phyloP scores from a whole-genome alignment of 495 filamentous ascomycete species.

The Aspergillus indologenus region DNA sequence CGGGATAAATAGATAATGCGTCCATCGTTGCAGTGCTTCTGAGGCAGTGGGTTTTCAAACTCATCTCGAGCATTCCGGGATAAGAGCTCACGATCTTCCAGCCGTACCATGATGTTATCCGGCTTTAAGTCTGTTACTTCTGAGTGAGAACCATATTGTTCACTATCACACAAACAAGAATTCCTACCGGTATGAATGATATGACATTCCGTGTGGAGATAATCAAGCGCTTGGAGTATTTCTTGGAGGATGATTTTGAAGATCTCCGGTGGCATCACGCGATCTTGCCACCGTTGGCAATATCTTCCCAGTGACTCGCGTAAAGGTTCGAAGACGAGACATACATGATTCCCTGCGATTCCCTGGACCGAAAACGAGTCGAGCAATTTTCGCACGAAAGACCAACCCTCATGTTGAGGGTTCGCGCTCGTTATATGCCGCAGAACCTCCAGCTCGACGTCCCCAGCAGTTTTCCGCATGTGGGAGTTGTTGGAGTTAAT shows the following conservation, averaged over 20 bases:
- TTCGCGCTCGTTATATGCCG: constrained; percentile 18
- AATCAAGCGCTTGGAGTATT: constrained; percentile 18
- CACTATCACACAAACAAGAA: background rate
- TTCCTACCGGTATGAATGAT: constrained; percentile 17
- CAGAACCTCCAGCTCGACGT: constrained; percentile 20
- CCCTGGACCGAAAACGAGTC: constrained; percentile 31
- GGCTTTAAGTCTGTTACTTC: background rate
- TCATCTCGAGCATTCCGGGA: constrained; percentile 21
- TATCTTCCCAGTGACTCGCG: constrained; percentile 36
- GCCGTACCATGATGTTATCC: background rate
- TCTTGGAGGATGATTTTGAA: constrained; percentile 17
- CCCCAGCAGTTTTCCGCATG: constrained; percentile 16
- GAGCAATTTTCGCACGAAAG: constrained; percentile 26
- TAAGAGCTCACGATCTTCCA: constrained; percentile 10
- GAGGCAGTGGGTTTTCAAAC: constrained; percentile 17
- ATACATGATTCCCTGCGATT: constrained; percentile 24
- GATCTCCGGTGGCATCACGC: constrained; percentile 15
- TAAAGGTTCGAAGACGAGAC: constrained; percentile 37
- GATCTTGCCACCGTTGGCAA: background rate
- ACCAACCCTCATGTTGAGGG: constrained; percentile 43
- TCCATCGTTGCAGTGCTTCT: constrained; percentile 18
- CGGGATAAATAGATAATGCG: constrained; percentile 18
- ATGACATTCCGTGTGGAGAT: constrained; percentile 19
- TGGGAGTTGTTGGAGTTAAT: constrained; percentile 22
- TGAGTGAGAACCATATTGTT: background rate